Percentiles rank a stretch among this genome's conserved stretches.
Evolutionary conservation across 2,329 filamentous ascomycete species (phyloP).

Genomic region (Pseudocercospora ulei): DNA sequence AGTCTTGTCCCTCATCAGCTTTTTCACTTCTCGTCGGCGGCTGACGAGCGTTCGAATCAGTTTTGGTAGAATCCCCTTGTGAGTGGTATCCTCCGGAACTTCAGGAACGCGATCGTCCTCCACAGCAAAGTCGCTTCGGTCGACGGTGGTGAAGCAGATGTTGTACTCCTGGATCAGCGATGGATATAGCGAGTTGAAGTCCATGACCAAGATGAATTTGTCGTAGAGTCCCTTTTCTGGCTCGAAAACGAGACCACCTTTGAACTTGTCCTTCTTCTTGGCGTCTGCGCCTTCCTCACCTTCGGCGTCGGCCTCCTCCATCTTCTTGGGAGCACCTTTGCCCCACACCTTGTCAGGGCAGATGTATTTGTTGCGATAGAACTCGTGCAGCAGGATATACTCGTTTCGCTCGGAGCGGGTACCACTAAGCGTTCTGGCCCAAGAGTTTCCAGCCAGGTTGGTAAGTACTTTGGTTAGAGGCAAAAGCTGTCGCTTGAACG

Average conservation of each 20-base stretch:
- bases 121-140: constrained; percentile 61
- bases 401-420: constrained; percentile 96
- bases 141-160: constrained; percentile 97
- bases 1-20: constrained; percentile 86
- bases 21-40: constrained; percentile 84
- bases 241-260: constrained; percentile 96
- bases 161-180: constrained; percentile 99
- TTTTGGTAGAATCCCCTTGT: constrained; percentile 74
- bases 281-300: constrained; percentile 54
- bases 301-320: constrained; percentile 64
- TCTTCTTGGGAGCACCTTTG: constrained; percentile 55
- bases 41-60: constrained; percentile 88
- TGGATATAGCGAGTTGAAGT: constrained; percentile 97
- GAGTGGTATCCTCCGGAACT: constrained; percentile 61
- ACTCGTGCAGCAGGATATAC: constrained; percentile 96
- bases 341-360: constrained; percentile 89
- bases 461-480: constrained; percentile 91
- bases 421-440: constrained; percentile 89
- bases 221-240: constrained; percentile 96
- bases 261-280: constrained; percentile 99
- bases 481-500: constrained; percentile 79
- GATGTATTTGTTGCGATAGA: constrained; percentile 93
- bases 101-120: constrained; percentile 85
- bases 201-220: constrained; percentile 97
- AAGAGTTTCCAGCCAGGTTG: constrained; percentile 94